phyloP scores from a whole-genome alignment of 805 yeast genomes.

The Ogataea nakhonphanomensis region DNA sequence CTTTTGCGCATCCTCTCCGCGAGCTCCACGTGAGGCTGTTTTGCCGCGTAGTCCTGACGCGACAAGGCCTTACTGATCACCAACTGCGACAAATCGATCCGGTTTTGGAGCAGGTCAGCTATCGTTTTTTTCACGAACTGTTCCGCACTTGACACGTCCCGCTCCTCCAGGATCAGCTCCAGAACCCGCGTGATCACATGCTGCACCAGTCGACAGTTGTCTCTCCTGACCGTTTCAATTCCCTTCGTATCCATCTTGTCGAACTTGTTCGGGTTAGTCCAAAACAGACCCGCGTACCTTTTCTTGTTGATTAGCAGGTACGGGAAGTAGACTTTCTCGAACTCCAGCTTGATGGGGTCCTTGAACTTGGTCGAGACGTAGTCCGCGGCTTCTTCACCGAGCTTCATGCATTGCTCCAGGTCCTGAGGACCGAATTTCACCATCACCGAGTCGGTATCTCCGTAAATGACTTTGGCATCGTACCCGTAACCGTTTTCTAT shows the following conservation, averaged over 20 bases:
- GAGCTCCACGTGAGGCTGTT: constrained; percentile 95
- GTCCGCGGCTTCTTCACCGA: constrained; percentile 94
- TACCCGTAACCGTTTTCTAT: constrained; percentile 79
- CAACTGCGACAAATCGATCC: constrained; percentile 87
- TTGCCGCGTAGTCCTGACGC: constrained; percentile 86
- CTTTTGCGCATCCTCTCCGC: constrained; percentile 95
- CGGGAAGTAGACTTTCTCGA: constrained; percentile 95
- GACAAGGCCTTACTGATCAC: constrained; percentile 93
- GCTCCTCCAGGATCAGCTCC: constrained; percentile 77
- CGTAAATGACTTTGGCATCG: constrained; percentile 90
- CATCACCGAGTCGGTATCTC: constrained; percentile 99
- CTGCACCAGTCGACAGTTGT: constrained; percentile 91
- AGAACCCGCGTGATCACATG: constrained; percentile 90
- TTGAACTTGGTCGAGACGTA: constrained; percentile 75
- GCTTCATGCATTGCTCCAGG: constrained; percentile 76
- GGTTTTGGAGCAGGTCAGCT: constrained; percentile 84
- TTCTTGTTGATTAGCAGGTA: constrained; percentile 91
- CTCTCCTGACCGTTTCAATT: constrained; percentile 96
- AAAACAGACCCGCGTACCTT: constrained; percentile 93
- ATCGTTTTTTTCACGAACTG: constrained; percentile 81
- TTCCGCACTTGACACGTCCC: constrained; percentile 84
- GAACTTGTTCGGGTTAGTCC: constrained; percentile 90
- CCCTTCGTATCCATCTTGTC: constrained; percentile 99
- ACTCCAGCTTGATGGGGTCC: constrained; percentile 89
- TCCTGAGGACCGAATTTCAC: constrained; percentile 89